phyloP scores from a whole-genome alignment of 1,139 yeast species.

The Yamadazyma membranifaciens region DNA sequence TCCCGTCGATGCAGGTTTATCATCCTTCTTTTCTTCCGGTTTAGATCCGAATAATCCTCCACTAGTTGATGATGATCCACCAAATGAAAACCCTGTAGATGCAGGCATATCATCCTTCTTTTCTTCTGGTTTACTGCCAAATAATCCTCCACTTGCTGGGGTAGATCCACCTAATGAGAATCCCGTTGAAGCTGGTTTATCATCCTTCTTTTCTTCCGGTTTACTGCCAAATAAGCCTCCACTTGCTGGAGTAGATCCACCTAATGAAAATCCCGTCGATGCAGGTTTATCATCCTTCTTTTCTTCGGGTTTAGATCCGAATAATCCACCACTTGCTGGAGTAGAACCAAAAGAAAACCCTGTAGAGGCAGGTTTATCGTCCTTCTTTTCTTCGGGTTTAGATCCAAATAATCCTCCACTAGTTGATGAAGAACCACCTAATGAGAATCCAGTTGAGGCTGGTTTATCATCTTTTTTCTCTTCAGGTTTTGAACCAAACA shows the following conservation, averaged over 20 bases:
- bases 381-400: conserved; percentile 17
- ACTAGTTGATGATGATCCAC: conserved; percentile 10
- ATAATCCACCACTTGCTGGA: conserved; percentile 21
- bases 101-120: conserved; percentile 15
- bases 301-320: conserved; percentile 24
- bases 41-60: conserved; percentile 6
- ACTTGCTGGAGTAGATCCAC: conserved; percentile 15
- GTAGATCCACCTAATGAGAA: conserved; percentile 18
- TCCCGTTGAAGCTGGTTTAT: conserved; percentile 18
- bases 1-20: conserved; percentile 16
- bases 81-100: conserved; percentile 18
- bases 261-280: conserved; percentile 17
- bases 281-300: conserved; percentile 18
- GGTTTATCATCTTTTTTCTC: conserved; percentile 17
- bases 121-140: conserved; percentile 18
- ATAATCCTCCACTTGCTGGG: conserved; percentile 25
- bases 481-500: conserved; percentile 24
- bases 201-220: conserved; percentile 18
- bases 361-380: conserved; percentile 15
- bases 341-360: conserved; percentile 12
- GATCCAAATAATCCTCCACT: conserved; percentile 19
- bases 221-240: conserved; percentile 20
- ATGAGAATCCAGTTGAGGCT: conserved; percentile 7
- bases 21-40: conserved; percentile 21
- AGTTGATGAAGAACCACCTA: conserved; percentile 10